Base-by-base conservation (phyloP, 768 basidiomycete species). In the Leucocoprinus birnbaumii region DNA sequence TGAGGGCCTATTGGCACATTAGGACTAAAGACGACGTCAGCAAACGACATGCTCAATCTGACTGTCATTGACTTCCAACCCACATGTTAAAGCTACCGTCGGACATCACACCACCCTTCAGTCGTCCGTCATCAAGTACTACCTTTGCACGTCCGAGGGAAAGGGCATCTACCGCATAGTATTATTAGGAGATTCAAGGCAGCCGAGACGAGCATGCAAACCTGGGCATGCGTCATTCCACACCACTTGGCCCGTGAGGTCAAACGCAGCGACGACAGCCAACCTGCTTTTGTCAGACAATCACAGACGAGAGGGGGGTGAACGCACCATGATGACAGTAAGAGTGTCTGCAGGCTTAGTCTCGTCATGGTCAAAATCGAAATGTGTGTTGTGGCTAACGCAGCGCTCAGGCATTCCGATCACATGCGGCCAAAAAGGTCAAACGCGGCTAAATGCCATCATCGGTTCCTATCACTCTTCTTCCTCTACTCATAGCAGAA, bases 201-300 rank as follows among this genome's bases (percentile, higher is more conserved):
- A 8, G 16, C 21, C 26, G 25, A 38, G n/a, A 10, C 3, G 13
- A 40, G n/a, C n/a, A 46, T 26, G 61, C 70, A 51, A 51, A 89
- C 89, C 73, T 41, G 77, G 72, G 72, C 88, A 90, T 7, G 83
- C 58, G n/a, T 82, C 80, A 66, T 87, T 91, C 86, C 87, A 90
- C 44, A 78, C 73, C 10, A 92, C 69, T 47, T 74, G 76, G 59
- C 90, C 90, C 2, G 68, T 62, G 45, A 92, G 61, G 63, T 89
- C 85, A 7, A 83, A 58, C 10, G 83, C 82, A 55, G 59, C 61
- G 50, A 67, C 68, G 14, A 70, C 58, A 18, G 70, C 65, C 45
- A 66, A 61, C 53, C 70, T 68, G 49, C 51, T 56, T n/a, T 21
- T 35, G 18, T 37, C 51, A 43, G 48, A 52, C 21, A 22, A n/a